A percentile compares a stretch with the other conserved stretches of the same genome.
These are phyloP conservation scores for Balansia obtecta DNA, from an alignment of 2,329 filamentous ascomycete genomes.

Conservation along the genomic window DNA sequence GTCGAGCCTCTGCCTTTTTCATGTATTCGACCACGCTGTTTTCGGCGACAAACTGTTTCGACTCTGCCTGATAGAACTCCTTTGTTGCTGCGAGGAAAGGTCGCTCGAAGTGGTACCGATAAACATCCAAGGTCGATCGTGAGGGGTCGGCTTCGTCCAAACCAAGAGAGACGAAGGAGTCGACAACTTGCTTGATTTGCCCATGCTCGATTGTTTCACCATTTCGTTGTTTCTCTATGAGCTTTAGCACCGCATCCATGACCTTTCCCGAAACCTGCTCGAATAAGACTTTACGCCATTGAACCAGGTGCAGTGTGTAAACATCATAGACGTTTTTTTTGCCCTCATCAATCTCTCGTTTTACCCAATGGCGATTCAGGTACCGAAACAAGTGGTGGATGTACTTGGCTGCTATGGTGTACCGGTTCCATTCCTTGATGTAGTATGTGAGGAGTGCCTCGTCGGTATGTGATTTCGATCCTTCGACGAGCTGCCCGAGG, in stretches of 20 bases:
- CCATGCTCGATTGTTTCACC: slow-evolving; percentile 95
- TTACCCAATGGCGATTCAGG: slow-evolving; percentile 97
- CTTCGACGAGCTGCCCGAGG: slow-evolving; percentile 54
- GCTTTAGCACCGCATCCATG: slow-evolving; percentile 87
- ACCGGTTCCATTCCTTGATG: slow-evolving; percentile 92
- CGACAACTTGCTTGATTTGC: slow-evolving; percentile 93
- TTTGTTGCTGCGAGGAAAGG: slow-evolving; percentile 82
- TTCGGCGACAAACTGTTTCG: slow-evolving; percentile 85
- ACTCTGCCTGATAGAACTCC: slow-evolving; percentile 82
- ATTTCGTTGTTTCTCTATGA: slow-evolving; percentile 93
- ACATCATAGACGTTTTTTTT: slow-evolving; percentile 98
- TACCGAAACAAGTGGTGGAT: slow-evolving; percentile 96
- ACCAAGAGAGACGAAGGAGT: slow-evolving; percentile 90
- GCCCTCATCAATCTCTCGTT: slow-evolving; percentile 95
- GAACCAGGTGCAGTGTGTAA: slow-evolving; percentile 89
- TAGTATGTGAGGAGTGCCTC: slow-evolving; percentile 88
- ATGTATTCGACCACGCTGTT: slow-evolving; percentile 99
- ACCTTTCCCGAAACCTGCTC: slow-evolving; percentile 71
- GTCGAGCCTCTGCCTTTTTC: slow-evolving; percentile 90
- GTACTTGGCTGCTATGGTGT: slow-evolving; percentile 91
- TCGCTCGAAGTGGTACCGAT: slow-evolving; percentile 81
- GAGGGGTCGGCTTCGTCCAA: slow-evolving; percentile 86
- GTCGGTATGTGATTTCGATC: slow-evolving; percentile 71
- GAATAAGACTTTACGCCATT: slow-evolving; percentile 91
- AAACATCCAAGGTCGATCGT: slow-evolving; percentile 92